Base-by-base conservation (phyloP, 2,329 filamentous ascomycete genomes). In the Cercospora canescens region DNA sequence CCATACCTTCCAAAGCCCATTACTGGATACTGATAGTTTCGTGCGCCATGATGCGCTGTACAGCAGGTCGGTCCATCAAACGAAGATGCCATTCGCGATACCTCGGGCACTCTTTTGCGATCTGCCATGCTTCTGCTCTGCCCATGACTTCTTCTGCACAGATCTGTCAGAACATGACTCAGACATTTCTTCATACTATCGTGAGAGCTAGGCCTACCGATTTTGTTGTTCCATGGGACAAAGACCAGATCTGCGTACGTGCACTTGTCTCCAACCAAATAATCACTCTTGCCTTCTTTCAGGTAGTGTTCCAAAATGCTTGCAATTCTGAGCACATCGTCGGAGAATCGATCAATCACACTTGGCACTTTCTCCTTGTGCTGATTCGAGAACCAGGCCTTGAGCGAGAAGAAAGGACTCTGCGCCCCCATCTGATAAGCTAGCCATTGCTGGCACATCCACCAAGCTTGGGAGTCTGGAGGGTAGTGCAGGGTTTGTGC, bases 331-430 rank as follows among this genome's bases (percentile, higher is more conserved):
- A 76, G 73, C 60, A 81, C 74, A 70, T 85, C 83, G 32, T 78
- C 78, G n/a, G 71, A 62, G 70, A 84, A 85, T 30, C 83, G 79
- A 8, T 82, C 78, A n/a, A 80, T 71, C 5, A 81, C 82, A 11
- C 77, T 79, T 0, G 48, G 55, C 12, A 62, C 71, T 75, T 32
- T 83, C 28, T 67, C 80, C 64, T 85, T 81, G 0, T 73, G 73
- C 71, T 84, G 79, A 64, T 45, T 39, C 12, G 30, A 71, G 72
- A 82, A 84, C 81, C 82, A 84, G 24, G 73, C 75, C 0, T 74
- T 73, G 70, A 85, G 82, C 12, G 83, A 83, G 65, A 78, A 78
- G 63, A 78, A 79, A 0, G 78, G 77, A 1, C 77, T 76, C 63
- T 77, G 76, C 58, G 52, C 71, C n/a, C 62, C 69, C 28, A 76